Base-by-base conservation (phyloP, 768 basidiomycete species). In the Lentinula raphanica region DNA sequence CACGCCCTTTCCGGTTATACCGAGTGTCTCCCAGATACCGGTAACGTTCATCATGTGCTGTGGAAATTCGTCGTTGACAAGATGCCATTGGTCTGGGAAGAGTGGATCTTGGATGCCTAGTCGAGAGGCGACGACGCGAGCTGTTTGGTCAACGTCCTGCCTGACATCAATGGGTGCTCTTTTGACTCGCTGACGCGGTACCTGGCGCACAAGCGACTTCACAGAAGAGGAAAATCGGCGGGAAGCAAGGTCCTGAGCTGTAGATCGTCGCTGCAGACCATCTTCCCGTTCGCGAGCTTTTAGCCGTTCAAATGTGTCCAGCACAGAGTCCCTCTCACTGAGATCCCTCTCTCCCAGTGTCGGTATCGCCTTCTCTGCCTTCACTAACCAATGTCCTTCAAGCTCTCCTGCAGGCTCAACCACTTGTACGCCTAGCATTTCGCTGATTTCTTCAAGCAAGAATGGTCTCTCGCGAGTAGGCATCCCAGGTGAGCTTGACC, bases 11-110 rank as follows among this genome's bases (percentile, higher is more conserved):
- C 97, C 97, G 0, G 88, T 93, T 62, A 94, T 79, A 3, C 93
- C 95, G 74, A 88, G 82, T 36, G 32, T 32, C 29, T 89, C 90
- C 97, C 97, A 99, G 0, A 97, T 76, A 11, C 83, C 79, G 0
- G 93, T 89, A n/a, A 94, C 90, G 66, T 99, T 98, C 86, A 99
- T 89, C 78, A 81, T 85, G 63, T 92, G 83, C 65, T 89, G 82
- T 3, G 87, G 89, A 62, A 78, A 84, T 32, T 91, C 81, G 59
- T 90, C 85, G 72, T 99, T 98, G 60, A 97, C 82, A 23, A 98
- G 77, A 75, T 98, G 96, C 97, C 97, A 98, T 76, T 98, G 96
- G 58, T 82, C 71, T 15, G 78, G 67, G 68, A 97, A 94, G 59
- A 88, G 76, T 0, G 96, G 96, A 67, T 98, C 96, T 25, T 74